Percentiles rank a stretch among this genome's conserved stretches.
phyloP scores from a whole-genome alignment of 2,329 filamentous ascomycete species.

The Xylaria sp. region DNA sequence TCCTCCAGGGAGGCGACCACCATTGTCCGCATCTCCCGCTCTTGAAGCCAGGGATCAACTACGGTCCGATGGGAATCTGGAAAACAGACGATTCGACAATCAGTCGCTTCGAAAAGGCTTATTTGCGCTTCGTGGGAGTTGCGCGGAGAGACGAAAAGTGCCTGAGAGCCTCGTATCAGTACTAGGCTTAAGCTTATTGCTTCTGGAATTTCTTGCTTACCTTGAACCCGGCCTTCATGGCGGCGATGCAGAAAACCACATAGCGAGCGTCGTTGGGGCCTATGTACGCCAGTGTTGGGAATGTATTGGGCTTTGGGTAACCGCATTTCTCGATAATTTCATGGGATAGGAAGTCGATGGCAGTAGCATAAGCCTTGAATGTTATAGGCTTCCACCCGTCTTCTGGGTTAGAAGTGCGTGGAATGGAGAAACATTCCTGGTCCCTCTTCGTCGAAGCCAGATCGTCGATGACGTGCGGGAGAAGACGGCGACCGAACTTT shows the following conservation, averaged over 20 bases:
- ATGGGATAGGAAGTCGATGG: constrained; percentile 52
- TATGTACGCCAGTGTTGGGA: constrained; percentile 55
- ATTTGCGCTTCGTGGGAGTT: not conserved
- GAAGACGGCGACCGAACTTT: constrained; percentile 42
- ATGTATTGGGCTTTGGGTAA: constrained; percentile 36
- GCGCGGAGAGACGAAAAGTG: not conserved
- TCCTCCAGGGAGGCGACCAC: not conserved
- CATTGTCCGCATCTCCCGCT: not conserved
- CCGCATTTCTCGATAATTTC: constrained; percentile 48
- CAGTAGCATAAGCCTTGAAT: constrained; percentile 50
- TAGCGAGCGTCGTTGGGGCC: constrained; percentile 50
- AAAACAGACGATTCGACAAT: not conserved
- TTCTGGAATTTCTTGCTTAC: not conserved
- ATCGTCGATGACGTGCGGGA: constrained; percentile 54
- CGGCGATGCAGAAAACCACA: constrained; percentile 31
- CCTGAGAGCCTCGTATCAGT: not conserved
- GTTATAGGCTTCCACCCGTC: constrained; percentile 53
- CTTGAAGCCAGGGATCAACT: not conserved
- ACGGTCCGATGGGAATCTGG: not conserved
- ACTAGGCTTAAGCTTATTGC: too few species aligned
- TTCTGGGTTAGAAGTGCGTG: constrained; percentile 48
- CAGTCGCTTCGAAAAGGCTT: not conserved
- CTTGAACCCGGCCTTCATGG: not conserved
- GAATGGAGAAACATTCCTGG: constrained; percentile 49
- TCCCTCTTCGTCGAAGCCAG: constrained; percentile 43